Evolutionary conservation across 208 protist genomes (phyloP).

Genomic region (Polymyxa betae): DNA sequence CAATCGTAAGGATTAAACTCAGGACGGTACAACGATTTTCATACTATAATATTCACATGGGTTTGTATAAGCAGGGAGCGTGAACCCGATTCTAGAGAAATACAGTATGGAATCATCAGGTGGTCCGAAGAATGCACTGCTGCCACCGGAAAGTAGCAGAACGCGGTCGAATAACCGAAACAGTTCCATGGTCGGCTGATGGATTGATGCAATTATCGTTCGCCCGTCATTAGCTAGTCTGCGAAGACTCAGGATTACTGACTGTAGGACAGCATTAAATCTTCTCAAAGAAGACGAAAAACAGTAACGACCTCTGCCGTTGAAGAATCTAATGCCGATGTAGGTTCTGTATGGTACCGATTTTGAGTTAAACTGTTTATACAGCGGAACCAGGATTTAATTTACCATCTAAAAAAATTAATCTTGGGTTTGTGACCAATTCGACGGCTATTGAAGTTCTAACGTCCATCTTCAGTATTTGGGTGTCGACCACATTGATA

Average conservation of each 20-base stretch:
- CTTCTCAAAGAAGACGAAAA: not conserved
- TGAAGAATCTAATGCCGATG: not conserved
- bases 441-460: not conserved
- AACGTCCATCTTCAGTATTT: not conserved
- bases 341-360: not conserved
- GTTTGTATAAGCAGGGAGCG: not conserved
- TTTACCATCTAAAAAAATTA: not conserved
- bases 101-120: not conserved
- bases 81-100: not conserved
- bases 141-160: not conserved
- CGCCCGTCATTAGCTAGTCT: not conserved
- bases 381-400: not conserved
- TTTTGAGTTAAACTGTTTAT: not conserved
- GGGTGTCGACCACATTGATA: not conserved
- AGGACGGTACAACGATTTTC: not conserved
- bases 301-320: not conserved
- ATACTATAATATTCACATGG: not conserved
- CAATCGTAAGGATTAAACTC: not conserved
- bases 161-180: not conserved
- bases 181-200: not conserved
- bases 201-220: not conserved
- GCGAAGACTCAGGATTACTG: not conserved
- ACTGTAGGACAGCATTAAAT: not conserved
- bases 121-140: not conserved
- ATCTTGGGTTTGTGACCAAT: not conserved